phyloP scores from a whole-genome alignment of 1,284 basidiomycete species.

The Ganoderma leucocontextum region DNA sequence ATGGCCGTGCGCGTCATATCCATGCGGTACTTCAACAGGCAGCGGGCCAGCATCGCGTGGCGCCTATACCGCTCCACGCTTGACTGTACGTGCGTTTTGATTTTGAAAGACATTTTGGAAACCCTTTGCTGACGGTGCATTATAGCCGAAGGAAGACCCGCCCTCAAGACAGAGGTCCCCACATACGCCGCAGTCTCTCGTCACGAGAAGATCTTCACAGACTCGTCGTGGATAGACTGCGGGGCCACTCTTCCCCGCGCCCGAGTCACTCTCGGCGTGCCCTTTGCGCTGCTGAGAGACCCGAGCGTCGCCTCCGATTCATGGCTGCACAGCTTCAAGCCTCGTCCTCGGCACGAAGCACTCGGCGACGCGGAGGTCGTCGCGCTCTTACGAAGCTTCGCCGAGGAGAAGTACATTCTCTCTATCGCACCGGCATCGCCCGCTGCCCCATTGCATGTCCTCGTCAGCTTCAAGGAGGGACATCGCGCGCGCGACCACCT shows the following conservation, averaged over 20 bases:
- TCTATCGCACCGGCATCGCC: conserved; percentile 50
- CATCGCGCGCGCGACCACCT: conserved; percentile 57
- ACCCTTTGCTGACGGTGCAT: background rate
- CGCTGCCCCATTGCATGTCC: conserved; percentile 36
- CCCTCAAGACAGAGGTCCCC: conserved; percentile 7
- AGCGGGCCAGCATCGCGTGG: conserved; percentile 65
- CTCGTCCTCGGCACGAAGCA: background rate
- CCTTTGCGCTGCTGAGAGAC: conserved; percentile 25
- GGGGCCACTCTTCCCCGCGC: background rate
- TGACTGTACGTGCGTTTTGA: conserved; percentile 16
- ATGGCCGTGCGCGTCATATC: conserved; percentile 63
- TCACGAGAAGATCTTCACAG: conserved; percentile 31
- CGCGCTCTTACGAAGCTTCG: conserved; percentile 43
- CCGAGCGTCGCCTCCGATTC: background rate
- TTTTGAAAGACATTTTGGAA: background rate
- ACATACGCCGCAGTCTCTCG: conserved; percentile 13
- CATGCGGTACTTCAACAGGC: conserved; percentile 65
- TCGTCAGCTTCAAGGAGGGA: conserved; percentile 59
- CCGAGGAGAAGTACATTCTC: conserved; percentile 56
- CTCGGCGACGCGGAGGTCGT: conserved; percentile 23
- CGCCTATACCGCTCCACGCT: conserved; percentile 33
- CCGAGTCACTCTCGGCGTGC: conserved; percentile 27
- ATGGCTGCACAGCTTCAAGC: background rate
- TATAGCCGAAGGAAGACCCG: conserved; percentile 15
- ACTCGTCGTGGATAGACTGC: conserved; percentile 20